A percentile compares a stretch with the other conserved stretches of the same genome.
phyloP scores from a whole-genome alignment of 345 rosid genomes.

The Stellera chamaejasme region DNA sequence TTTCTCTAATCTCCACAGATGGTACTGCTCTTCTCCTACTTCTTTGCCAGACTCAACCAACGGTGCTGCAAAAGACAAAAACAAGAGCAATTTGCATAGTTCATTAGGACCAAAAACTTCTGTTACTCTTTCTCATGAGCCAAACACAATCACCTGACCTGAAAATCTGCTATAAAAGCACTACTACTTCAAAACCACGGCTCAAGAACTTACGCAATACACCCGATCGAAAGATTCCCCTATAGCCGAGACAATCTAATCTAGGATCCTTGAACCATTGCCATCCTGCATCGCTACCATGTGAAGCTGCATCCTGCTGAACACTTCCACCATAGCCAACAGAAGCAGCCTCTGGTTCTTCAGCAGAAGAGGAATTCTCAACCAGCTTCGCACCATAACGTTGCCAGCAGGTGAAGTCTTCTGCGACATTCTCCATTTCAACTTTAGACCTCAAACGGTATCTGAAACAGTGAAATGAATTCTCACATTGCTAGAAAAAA shows the following conservation, averaged over 20 bases:
- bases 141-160: slow-evolving; percentile 1
- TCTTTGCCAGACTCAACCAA: slow-evolving; percentile 72
- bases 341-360: slow-evolving; percentile 61
- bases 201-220: slow-evolving; percentile 41
- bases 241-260: slow-evolving; percentile 66
- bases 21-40: slow-evolving; percentile 61
- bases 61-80: slow-evolving; percentile 51
- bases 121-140: background rate
- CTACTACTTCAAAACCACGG: background rate
- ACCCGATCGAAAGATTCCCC: slow-evolving; percentile 61
- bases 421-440: slow-evolving; percentile 65
- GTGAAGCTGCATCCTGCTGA: slow-evolving; percentile 54
- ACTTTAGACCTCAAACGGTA: slow-evolving; percentile 86
- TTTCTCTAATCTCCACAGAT: slow-evolving; percentile 63
- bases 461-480: slow-evolving; percentile 28
- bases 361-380: slow-evolving; percentile 21
- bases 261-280: slow-evolving; percentile 93
- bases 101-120: too few relatives aligned
- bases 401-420: slow-evolving; percentile 81
- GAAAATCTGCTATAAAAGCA: background rate
- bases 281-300: slow-evolving; percentile 53
- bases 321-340: slow-evolving; percentile 60
- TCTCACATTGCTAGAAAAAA: background rate
- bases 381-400: slow-evolving; percentile 45
- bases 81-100: slow-evolving; percentile 1